Base-by-base conservation (phyloP, 176 grass and related monocot genomes). In the Aegilops tauschii region DNA sequence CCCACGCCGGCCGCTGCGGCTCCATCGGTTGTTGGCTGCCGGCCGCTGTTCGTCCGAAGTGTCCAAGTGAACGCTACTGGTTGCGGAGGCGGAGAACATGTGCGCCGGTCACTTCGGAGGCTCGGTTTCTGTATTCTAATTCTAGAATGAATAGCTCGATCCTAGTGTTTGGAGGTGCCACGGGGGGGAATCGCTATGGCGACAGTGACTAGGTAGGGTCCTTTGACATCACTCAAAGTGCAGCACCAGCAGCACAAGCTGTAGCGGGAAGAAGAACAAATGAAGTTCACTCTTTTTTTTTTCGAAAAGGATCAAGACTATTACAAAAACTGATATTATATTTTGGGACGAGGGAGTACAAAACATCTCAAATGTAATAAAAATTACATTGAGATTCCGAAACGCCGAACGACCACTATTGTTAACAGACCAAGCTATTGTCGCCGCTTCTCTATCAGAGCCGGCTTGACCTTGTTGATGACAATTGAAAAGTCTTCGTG, bases 21-120 rank as follows among this genome's bases (percentile, higher is more conserved):
- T 75, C 73, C 5, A 76, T 7, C 88, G 78, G 68, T 64, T 74
- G 71, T 27, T 75, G 82, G 59, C 73, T 64, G 65, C 40, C 12
- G 69, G 40, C 68, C 9, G 42, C 37, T 47, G 3, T 9, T 49
- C 42, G 25, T 75, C 72, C 23, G 8, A 75, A 75, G 12, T 2
- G 72, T 73, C 69, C 37, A 25, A 25, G 21, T 40, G 12, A 74
- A 40, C 40, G 44, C 44, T 29, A 27, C 73, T 52, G n/a, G 6
- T 17, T 12, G 25, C 18, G 70, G 10, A 14, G 36, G 11, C 12
- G 45, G 45, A 49, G 45, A 66, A 85, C 83, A 54, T 52, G 42
- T 40, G 18, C 18, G 35, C 12, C 3, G 20, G 12, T 40, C 78
- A 44, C 8, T 17, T n/a, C 56, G 1, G 36, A 8, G 78, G 56